Evolutionary conservation across 345 rosid species (phyloP), one percentile per base, ranked within the genome.

Genomic region (Sonneratia alba): DNA sequence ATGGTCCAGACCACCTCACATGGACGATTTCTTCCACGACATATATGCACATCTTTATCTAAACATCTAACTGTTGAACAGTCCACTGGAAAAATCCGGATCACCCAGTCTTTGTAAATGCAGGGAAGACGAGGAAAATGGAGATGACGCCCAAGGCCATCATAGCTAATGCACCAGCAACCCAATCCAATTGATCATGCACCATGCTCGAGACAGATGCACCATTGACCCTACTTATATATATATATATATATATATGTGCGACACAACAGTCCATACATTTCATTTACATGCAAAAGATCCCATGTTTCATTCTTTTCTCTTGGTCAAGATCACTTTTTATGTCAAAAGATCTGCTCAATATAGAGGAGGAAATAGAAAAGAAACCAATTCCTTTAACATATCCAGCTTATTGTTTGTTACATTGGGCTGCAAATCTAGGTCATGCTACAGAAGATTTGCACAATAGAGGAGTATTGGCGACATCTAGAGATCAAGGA

Each of bases 181-280:
- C 77, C 93, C 93, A 86, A 36, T 90, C 92, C 2, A 88, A 78
- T 70, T 88, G 92, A 5, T 76, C 36, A 76, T 70, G 19, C 86
- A 75, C 93, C 93, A 86, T 48, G 87, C 85, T 72, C 81, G 71
- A 8, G 87, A 85, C 37, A 82, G 75, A 27, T 1, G 32, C 40
- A 85, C 83, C 47, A 86, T 83, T 2, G 88, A 68, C 8, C 88
- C 86, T 9, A 85, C 77, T 82, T 5, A 85, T 85, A 27, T 27
- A 27, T 27, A 27, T 27, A 27, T 27, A 27, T 27, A 27, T 27
- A 27, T 27, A 27, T 27, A 9, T 55, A 83, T 83, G 70, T 83
- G 83, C 2, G 88, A 84, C 3, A 76, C 15, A 6, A 74, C 66
- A 36, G 79, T 85, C 88, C 90, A 71, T 27, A 83, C 56, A 7